Base-by-base conservation (phyloP, 805 yeast species). In the Millerozyma acaciae region DNA sequence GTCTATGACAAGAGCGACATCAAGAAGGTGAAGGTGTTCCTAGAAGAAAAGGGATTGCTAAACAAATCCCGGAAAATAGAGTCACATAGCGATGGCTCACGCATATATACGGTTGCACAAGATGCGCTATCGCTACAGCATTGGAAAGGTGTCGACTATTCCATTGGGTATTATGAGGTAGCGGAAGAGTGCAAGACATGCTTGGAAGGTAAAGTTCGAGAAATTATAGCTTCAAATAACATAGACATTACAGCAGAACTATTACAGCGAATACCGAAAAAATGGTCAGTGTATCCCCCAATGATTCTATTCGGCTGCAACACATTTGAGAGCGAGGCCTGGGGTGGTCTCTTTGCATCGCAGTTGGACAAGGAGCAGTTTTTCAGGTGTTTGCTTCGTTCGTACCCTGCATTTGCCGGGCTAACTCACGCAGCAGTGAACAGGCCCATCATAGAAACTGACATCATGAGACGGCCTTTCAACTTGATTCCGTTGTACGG, bases 361-460 rank as follows among this genome's bases (percentile, higher is more conserved):
- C 5, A 18, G 14, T 16, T 37, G 16, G 40, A 38, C 22, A 26
- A 31, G 29, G 28, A 35, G 3, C 25, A 21, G 6, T 47, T 51
- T 24, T 55, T 58, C 24, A 6, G 6, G 18, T 16, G 1, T 28
- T 34, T 42, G 13, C 38, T 33, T 24, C 49, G 21, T 48, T 51
- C n/a, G 34, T 33, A 38, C 3, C 34, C 57, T 17, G 45, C 49
- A 23, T 47, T 44, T 5, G 30, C 41, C 7, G 40, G 38, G 6
- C 25, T 52, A 25, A 74, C 87, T 0, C 89, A 84, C 44, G 53
- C 84, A 4, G 95, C 95, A 0, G 55, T 77, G 4, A 85, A 86
- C 44, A 73, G 68, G 38, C 93, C 94, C 0, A 84, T 86, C 9
- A 48, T 57, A 2, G 69, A 67, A 30, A 43, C 59, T 3, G 84